These are phyloP conservation scores for Fusarium abutilonis DNA, from an alignment of 2,329 filamentous ascomycete genomes.

Conservation along the genomic window DNA sequence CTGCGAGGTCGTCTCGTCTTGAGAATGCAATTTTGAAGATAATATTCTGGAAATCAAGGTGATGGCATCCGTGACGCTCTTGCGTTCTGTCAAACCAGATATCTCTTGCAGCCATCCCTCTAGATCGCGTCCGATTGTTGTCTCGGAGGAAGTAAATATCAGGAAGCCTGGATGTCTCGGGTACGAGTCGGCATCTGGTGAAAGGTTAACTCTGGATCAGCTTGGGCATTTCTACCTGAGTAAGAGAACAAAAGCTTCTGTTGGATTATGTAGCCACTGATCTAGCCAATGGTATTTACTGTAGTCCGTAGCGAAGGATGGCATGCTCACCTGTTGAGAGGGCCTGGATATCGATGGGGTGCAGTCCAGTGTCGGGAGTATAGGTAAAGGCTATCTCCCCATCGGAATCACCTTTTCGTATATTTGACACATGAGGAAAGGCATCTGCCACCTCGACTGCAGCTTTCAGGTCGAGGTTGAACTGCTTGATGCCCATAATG, in stretches of 20 bases:
- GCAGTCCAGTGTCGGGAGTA: constrained; percentile 40
- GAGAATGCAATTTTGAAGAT: constrained; percentile 16
- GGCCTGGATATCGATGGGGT: constrained; percentile 51
- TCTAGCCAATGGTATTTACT: not conserved
- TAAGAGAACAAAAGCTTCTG: not conserved
- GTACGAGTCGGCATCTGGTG: constrained; percentile 51
- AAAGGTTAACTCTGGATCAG: not conserved
- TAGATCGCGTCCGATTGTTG: constrained; percentile 51
- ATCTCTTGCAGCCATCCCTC: constrained; percentile 56
- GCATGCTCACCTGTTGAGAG: constrained; percentile 49
- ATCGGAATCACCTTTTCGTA: constrained; percentile 74
- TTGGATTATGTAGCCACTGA: too few relatives aligned
- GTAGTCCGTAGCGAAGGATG: not conserved
- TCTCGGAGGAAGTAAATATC: constrained; percentile 55
- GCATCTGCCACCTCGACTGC: constrained; percentile 48
- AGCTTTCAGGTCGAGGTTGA: constrained; percentile 65
- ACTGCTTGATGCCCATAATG: constrained; percentile 72
- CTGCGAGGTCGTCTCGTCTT: not conserved
- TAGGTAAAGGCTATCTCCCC: constrained; percentile 75
- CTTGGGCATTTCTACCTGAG: not conserved
- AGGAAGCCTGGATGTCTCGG: constrained; percentile 54
- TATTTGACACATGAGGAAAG: constrained; percentile 60
- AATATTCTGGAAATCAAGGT: constrained; percentile 28
- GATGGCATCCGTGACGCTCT: constrained; percentile 40
- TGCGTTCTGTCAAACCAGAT: constrained; percentile 46